Evolutionary conservation across 306 rosid species (phyloP), one percentile per base, ranked within the genome.

Genomic region (Sechiopsis laciniata): DNA sequence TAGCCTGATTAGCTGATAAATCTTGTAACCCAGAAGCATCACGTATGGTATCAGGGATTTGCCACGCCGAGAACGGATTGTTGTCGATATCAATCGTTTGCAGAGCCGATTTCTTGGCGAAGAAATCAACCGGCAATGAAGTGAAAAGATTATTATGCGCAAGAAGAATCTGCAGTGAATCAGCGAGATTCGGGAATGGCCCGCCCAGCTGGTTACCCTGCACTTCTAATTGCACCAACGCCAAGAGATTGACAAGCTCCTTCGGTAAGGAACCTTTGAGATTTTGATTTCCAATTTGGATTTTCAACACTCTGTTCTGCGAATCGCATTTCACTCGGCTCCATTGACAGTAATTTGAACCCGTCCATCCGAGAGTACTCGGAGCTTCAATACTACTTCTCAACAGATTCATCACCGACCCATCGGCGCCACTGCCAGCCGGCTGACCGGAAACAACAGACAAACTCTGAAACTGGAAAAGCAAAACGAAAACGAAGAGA

Each of bases 191-290:
- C 11, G 98, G 98, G 37, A 94, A 85, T 20, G 82, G 8, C 10
- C 95, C 98, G 0, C 74, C 66, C 21, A 94, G 82, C 21, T 24
- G 57, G 75, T 94, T 94, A 4, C 10, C 0, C 54, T 83, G 87
- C 5, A 88, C 87, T 79, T 94, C 95, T 0, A 94, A 82, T 0
- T 17, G 78, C 53, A 70, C 52, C 55, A 92, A 72, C 2, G 64
- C 55, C 1, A 83, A 16, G 3, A 94, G 75, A 37, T 75, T 73
- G 1, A 1, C 20, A 13, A 94, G 89, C 15, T 84, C 87, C 13
- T 64, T 26, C 0, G 92, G 94, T 21, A 94, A 88, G 6, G 81
- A 37, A 3, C 99, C 99, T 40, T 74, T 53, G 7, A 94, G 92
- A 0, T 82, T 86, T n/a, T 77, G 84, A 9, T 73, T 78, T 7